Conservation (phyloP, 768 basidiomycete species). For the Psilocybe subaeruginosa region DNA sequence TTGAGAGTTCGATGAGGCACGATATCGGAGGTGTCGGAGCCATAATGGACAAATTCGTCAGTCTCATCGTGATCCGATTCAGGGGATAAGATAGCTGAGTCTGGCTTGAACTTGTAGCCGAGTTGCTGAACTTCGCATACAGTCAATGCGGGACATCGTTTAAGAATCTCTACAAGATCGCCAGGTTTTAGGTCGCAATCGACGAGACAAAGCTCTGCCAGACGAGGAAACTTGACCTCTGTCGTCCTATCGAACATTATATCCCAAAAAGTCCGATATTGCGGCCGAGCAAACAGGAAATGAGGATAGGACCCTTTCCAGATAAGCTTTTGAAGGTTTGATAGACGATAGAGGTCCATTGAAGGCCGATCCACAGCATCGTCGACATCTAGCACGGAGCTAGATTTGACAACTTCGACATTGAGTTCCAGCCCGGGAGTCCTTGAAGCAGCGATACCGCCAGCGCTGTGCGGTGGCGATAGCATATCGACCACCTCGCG, state of each 20-base stretch:
- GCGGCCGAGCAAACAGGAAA: neutral
- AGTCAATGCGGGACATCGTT: neutral
- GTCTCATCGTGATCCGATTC: neutral
- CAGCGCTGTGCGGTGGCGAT: neutral
- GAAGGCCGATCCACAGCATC: neutral
- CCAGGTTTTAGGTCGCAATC: neutral
- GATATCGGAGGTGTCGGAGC: neutral
- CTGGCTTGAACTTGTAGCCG: neutral
- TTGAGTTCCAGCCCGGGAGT: constrained; percentile 3
- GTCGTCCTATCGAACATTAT: neutral
- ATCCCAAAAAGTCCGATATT: neutral
- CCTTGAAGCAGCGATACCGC: neutral
- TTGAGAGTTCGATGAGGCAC: neutral
- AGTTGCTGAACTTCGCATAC: neutral
- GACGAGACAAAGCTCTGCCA: neutral
- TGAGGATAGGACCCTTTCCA: constrained; percentile 5
- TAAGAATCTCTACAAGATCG: neutral
- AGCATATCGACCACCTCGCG: neutral
- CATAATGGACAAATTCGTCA: neutral
- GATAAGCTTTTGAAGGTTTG: neutral
- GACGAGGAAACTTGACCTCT: neutral
- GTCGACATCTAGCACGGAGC: neutral
- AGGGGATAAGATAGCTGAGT: neutral
- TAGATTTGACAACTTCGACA: neutral
- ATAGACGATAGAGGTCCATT: neutral